Conservation (phyloP, 306 rosid species). For the Cicer yamashitae region DNA sequence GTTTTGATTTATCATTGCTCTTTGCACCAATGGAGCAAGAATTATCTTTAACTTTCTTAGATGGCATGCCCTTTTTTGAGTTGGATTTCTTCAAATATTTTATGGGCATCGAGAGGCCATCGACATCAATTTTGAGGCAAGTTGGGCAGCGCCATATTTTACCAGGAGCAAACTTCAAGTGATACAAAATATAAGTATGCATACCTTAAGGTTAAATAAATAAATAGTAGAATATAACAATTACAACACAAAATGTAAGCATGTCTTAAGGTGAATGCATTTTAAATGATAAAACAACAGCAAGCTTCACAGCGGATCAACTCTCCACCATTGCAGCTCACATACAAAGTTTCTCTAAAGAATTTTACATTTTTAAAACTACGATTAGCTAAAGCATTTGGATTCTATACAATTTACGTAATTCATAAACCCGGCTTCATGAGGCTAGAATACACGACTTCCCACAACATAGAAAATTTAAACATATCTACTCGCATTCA, state of each 20-base stretch:
- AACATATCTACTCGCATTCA: not conserved
- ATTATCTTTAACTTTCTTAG: not conserved
- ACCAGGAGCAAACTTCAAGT: slow-evolving; percentile 16
- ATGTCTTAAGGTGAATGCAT: slow-evolving; percentile 35
- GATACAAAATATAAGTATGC: not conserved
- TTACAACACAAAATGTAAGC: not conserved
- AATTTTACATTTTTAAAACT: not conserved
- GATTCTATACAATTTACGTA: not conserved
- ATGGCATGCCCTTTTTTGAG: not conserved
- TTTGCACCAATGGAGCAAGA: not conserved
- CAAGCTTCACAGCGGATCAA: slow-evolving; percentile 29
- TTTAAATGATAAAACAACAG: slow-evolving; percentile 18
- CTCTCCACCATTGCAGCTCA: slow-evolving; percentile 27
- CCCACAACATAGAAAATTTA: not conserved
- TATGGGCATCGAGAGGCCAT: not conserved
- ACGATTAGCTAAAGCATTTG: slow-evolving; percentile 1
- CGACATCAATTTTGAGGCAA: not conserved
- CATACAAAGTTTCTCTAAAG: slow-evolving; percentile 26
- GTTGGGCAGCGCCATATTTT: slow-evolving; percentile 22
- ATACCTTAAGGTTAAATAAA: not conserved
- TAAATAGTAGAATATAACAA: not conserved
- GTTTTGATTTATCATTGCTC: not conserved
- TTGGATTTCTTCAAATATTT: not conserved
- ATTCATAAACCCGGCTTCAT: not conserved
- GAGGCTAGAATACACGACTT: not conserved